These are phyloP conservation scores for Russula ochroleuca DNA, from an alignment of 768 basidiomycete genomes.

Conservation along the genomic window DNA sequence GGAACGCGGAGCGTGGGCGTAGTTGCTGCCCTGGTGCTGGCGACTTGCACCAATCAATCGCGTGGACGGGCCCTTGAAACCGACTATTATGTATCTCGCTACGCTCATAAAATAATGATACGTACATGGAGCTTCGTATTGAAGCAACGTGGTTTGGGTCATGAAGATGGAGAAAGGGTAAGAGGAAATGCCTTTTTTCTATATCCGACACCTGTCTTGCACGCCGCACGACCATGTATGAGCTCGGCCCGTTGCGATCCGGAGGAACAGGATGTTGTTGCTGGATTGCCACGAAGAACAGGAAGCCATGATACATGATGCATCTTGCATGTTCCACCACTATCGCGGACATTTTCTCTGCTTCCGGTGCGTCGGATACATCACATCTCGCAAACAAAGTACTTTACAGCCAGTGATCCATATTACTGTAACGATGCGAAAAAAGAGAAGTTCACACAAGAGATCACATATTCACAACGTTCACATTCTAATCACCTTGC, in stretches of 20 bases:
- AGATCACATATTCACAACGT: no score
- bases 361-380: no score
- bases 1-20: slow-evolving; percentile 73
- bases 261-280: not conserved
- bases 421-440: no score
- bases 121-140: slow-evolving; percentile 86
- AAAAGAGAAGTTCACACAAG: no score
- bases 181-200: not conserved
- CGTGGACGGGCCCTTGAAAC: slow-evolving; percentile 73
- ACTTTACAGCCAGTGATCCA: no score
- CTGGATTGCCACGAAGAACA: no score
- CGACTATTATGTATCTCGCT: slow-evolving; percentile 11
- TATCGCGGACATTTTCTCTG: no score
- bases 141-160: slow-evolving; percentile 68
- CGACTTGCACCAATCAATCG: slow-evolving; percentile 86
- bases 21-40: slow-evolving; percentile 67
- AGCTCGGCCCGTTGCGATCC: not conserved
- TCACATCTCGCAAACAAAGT: no score
- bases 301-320: no score
- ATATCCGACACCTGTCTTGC: not conserved
- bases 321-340: no score
- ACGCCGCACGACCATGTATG: not conserved
- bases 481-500: no score
- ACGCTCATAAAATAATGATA: slow-evolving; percentile 15
- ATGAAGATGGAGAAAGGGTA: slow-evolving; percentile 35